Percentiles rank a stretch among this genome's conserved stretches.
phyloP scores from a whole-genome alignment of 441 rosid genomes.

The Adansonia rubrostipa region DNA sequence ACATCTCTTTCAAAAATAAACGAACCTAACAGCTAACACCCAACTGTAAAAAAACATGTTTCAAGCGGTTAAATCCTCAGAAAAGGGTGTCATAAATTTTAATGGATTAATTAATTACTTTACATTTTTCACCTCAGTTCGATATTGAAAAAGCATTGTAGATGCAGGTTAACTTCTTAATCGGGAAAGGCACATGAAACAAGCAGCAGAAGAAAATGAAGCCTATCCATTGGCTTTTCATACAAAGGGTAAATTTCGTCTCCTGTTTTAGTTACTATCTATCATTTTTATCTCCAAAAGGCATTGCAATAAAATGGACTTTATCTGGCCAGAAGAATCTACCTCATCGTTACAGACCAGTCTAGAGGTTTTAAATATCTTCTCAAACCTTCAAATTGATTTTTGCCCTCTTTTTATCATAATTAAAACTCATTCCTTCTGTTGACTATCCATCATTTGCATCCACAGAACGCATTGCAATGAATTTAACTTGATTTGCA shows the following conservation, averaged over 20 bases:
- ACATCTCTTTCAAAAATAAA: neutral
- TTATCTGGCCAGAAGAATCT: constrained; percentile 10
- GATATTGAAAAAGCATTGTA: constrained; percentile 13
- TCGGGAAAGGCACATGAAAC: neutral
- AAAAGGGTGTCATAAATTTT: neutral
- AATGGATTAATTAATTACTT: neutral
- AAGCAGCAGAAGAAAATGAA: neutral
- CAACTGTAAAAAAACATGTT: neutral
- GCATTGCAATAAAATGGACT: constrained; percentile 5
- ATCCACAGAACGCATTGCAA: neutral
- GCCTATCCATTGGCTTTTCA: neutral
- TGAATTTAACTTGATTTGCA: neutral
- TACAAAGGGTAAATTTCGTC: neutral
- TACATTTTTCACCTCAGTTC: neutral
- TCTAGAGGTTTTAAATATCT: neutral
- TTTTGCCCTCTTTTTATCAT: neutral
- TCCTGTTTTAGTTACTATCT: neutral
- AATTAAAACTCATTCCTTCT: neutral
- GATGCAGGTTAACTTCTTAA: neutral
- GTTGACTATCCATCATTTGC: neutral
- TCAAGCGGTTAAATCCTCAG: neutral
- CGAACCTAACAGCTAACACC: neutral
- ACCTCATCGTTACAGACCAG: neutral
- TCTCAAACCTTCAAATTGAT: neutral
- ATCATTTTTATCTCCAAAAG: constrained; percentile 7